Percentiles rank a stretch among this genome's conserved stretches.
phyloP scores from a whole-genome alignment of 805 yeast species.

The Ogataea chonburiensis region DNA sequence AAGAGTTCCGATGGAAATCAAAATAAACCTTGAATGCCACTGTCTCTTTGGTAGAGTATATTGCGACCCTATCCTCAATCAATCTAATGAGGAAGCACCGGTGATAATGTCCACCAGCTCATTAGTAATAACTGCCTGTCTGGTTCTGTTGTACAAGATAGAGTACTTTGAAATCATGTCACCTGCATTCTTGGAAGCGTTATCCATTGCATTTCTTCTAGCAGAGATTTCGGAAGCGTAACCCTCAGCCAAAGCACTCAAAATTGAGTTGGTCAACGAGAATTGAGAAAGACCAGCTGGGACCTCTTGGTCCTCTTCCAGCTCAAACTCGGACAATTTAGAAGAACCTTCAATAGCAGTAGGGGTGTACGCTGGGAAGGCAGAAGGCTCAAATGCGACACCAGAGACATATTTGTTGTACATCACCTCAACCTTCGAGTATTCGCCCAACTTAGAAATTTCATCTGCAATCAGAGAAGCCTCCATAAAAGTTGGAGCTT shows the following conservation, averaged over 20 bases:
- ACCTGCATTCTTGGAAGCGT: constrained; percentile 99
- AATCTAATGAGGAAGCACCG: constrained; percentile 98
- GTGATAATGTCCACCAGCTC: constrained; percentile 99
- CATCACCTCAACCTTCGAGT: constrained; percentile 74
- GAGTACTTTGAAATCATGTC: constrained; percentile 97
- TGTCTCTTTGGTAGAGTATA: too few species aligned
- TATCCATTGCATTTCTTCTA: constrained; percentile 99
- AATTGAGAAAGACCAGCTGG: constrained; percentile 76
- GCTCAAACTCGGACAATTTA: constrained; percentile 77
- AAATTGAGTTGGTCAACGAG: constrained; percentile 84
- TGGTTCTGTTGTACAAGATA: constrained; percentile 97
- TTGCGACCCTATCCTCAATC: too few species aligned
- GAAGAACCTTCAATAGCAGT: constrained; percentile 79
- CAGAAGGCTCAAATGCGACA: constrained; percentile 85
- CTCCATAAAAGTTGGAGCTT: constrained; percentile 91
- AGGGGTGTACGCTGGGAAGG: constrained; percentile 63
- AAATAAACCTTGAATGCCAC: too few species aligned
- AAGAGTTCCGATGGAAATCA: too few species aligned
- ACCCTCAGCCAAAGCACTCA: constrained; percentile 94
- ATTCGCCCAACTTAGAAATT: constrained; percentile 65
- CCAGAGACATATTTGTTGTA: constrained; percentile 88
- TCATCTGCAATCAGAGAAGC: constrained; percentile 87
- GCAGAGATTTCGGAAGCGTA: constrained; percentile 97
- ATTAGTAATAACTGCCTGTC: constrained; percentile 99
- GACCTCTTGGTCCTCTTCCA: constrained; percentile 65